Evolutionary conservation across 768 basidiomycete species (phyloP), one percentile per base, ranked within the genome.

Genomic region (Mycena rebaudengoi): DNA sequence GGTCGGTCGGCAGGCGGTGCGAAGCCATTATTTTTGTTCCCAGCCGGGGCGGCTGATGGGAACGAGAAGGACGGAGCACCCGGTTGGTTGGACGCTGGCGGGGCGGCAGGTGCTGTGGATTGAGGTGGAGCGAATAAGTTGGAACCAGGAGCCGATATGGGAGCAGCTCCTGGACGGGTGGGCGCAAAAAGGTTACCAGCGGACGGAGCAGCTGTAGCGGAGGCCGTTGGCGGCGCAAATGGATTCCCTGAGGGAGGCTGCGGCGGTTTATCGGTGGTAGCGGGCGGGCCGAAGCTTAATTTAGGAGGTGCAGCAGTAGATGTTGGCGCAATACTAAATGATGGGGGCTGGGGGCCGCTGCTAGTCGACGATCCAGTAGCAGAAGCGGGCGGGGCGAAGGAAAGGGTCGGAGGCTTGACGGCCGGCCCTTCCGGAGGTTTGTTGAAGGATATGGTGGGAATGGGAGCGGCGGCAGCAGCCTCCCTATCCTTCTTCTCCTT

Each of bases 401-500:
- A 53, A 52, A 67, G 28, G 60, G 67, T 41, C 59, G 69, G 64
- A 30, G 73, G 74, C 55, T 81, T 73, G 25, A n/a, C n/a, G n/a
- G 69, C 60, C 25, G 66, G 26, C 40, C 65, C 35, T 10, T 65
- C 39, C 18, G 66, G 45, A 45, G 71, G 73, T 28, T 65, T 58
- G 39, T 72, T 75, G 25, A 76, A 63, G 37, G 72, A 70, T 33
- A 77, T 75, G 0, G 68, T 70, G 10, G 78, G 74, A 50, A 74
- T 57, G 45, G 71, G 48, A 11, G 75, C 60, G 32, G 73, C 54
- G 20, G 73, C 57, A 43, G 65, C 29, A 56, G 62, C 70, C 20
- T 71, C 63, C 26, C 50, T 45, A n/a, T 73, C 72, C 63, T 78
- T 80, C 57, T 73, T 76, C 65, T 78, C 78, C 64, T 73, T 73